These are phyloP conservation scores for Exophiala alcalophila DNA, from an alignment of 2,329 filamentous ascomycete genomes.

Conservation along the genomic window DNA sequence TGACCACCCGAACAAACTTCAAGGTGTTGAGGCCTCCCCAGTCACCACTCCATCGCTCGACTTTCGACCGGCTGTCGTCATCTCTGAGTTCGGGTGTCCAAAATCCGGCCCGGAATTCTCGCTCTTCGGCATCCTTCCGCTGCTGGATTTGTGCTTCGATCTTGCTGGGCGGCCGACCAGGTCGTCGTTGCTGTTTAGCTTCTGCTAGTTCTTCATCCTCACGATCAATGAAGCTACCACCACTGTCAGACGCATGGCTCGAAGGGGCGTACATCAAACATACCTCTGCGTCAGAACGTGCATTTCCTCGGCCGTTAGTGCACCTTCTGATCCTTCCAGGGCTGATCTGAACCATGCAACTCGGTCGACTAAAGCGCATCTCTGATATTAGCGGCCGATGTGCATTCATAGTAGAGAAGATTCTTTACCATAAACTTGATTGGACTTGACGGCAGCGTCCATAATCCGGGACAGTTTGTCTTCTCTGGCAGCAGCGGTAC, in stretches of 20 bases:
- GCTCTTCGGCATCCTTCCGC: slow-evolving; percentile 66
- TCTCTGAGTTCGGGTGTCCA: slow-evolving; percentile 73
- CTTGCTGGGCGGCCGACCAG: slow-evolving; percentile 73
- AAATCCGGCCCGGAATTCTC: slow-evolving; percentile 80
- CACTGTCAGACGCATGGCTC: slow-evolving; percentile 15
- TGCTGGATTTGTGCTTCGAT: slow-evolving; percentile 75
- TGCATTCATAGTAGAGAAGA: not conserved
- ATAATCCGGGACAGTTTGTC: slow-evolving; percentile 74
- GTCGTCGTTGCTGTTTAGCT: slow-evolving; percentile 65
- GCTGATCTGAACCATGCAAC: slow-evolving; percentile 70
- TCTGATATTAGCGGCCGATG: not conserved
- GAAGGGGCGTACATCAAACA: not conserved
- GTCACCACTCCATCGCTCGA: slow-evolving; percentile 75
- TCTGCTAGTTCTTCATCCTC: slow-evolving; percentile 39
- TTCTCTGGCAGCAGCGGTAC: slow-evolving; percentile 75
- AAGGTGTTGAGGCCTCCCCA: slow-evolving; percentile 78
- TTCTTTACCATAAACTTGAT: slow-evolving; percentile 67
- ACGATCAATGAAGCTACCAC: slow-evolving; percentile 38
- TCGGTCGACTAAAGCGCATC: slow-evolving; percentile 56
- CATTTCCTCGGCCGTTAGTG: slow-evolving; percentile 40
- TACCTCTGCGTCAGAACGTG: slow-evolving; percentile 59
- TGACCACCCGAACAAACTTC: slow-evolving; percentile 71
- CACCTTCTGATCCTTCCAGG: slow-evolving; percentile 39
- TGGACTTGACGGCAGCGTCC: slow-evolving; percentile 66
- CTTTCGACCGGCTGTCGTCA: slow-evolving; percentile 59